phyloP scores from a whole-genome alignment of 2,329 filamentous ascomycete genomes.

The Botrytis medusae region DNA sequence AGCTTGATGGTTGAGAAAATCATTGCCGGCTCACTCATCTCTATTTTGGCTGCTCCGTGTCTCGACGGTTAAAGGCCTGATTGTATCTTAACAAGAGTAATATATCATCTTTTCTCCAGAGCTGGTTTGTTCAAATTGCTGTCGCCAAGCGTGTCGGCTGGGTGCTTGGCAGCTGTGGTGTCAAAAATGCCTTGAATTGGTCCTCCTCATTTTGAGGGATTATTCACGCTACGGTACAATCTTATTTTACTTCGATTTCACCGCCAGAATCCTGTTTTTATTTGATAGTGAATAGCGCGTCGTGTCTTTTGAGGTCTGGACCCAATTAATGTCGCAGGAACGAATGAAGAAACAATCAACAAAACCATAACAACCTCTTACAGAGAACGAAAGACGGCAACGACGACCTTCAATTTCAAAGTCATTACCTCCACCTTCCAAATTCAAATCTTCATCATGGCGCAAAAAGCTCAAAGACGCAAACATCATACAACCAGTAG shows the following conservation, averaged over 20 bases:
- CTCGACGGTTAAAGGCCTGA: neutral
- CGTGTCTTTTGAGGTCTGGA: neutral
- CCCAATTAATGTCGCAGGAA: conserved; percentile 12
- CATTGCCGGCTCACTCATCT: neutral
- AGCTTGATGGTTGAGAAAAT: neutral
- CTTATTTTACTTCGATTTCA: neutral
- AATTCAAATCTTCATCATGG: conserved; percentile 9
- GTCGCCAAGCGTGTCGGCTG: conserved; percentile 18
- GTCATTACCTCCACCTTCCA: neutral
- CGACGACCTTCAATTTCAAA: neutral
- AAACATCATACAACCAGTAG: conserved; percentile 5
- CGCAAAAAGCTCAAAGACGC: neutral
- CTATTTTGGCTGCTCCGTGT: no score
- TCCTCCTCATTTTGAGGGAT: neutral
- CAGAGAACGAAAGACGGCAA: neutral
- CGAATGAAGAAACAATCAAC: neutral
- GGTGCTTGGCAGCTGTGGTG: conserved; percentile 21
- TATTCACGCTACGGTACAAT: conserved; percentile 1
- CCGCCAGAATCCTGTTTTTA: neutral
- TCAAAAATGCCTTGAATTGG: neutral
- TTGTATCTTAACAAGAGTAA: neutral
- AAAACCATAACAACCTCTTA: neutral
- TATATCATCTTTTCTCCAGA: neutral
- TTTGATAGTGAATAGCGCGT: neutral
- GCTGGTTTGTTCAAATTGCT: conserved; percentile 1